A percentile compares a stretch with the other conserved stretches of the same genome.
phyloP scores from a whole-genome alignment of 2,329 filamentous ascomycete genomes.

The Epichloe festucae region DNA sequence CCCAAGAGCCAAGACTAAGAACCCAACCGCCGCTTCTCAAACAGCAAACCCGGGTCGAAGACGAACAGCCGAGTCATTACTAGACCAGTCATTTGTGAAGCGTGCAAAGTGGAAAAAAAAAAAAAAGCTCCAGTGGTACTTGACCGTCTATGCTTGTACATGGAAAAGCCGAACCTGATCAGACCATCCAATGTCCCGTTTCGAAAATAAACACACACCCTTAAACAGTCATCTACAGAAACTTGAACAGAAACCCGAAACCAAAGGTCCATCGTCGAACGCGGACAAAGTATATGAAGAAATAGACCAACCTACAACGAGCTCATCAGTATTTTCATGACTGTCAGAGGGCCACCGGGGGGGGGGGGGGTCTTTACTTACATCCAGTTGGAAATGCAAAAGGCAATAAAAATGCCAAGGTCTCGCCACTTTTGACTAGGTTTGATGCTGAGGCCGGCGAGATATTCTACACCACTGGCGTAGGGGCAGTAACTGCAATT shows the following conservation, averaged over 20 bases:
- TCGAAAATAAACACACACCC: background rate
- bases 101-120: background rate
- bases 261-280: conserved; percentile 61
- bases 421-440: conserved; percentile 52
- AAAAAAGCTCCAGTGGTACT: background rate
- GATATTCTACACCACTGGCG: conserved; percentile 42
- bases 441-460: conserved; percentile 39
- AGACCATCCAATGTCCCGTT: background rate
- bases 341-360: background rate
- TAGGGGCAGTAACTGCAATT: conserved; percentile 63
- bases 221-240: background rate
- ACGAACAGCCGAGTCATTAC: no score
- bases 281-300: conserved; percentile 64
- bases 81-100: no score
- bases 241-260: conserved; percentile 40
- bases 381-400: conserved; percentile 56
- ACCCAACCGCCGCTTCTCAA: no score
- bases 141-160: background rate
- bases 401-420: conserved; percentile 61
- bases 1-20: no score
- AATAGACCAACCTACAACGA: conserved; percentile 43
- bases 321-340: background rate
- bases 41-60: no score
- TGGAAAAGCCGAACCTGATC: background rate
- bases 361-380: background rate